A percentile compares a stretch with the other conserved stretches of the same genome.
Evolutionary conservation across 164 flowering plant genomes (phyloP).

Genomic region (Nymphaea colorata): DNA sequence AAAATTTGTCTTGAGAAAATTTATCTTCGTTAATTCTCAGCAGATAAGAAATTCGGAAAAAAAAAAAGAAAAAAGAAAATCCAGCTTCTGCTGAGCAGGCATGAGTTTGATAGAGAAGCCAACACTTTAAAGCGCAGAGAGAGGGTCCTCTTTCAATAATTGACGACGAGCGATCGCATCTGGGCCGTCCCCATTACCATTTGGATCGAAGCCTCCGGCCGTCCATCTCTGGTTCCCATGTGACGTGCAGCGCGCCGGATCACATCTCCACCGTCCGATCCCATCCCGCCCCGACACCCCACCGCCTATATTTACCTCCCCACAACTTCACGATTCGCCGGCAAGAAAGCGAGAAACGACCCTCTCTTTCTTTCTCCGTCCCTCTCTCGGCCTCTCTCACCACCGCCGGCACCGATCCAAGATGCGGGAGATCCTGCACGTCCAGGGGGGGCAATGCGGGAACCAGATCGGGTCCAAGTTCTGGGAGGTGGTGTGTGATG

Average conservation of each 20-base stretch:
- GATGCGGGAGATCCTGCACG: slow-evolving; percentile 20
- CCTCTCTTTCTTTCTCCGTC: neutral
- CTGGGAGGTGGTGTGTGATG: slow-evolving; percentile 18
- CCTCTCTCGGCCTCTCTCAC: neutral
- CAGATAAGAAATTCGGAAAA: too few species aligned
- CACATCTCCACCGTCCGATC: slow-evolving; percentile 4
- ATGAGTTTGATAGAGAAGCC: too few species aligned
- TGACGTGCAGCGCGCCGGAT: neutral
- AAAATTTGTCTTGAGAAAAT: too few species aligned
- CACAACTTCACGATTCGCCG: too few species aligned
- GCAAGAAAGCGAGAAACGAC: neutral
- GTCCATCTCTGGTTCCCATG: neutral
- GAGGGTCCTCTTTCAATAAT: too few species aligned
- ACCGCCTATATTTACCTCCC: neutral
- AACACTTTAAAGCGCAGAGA: too few species aligned
- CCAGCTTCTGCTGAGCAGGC: too few species aligned
- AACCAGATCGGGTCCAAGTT: slow-evolving; percentile 19
- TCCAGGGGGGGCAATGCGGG: slow-evolving; percentile 21
- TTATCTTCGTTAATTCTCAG: too few species aligned
- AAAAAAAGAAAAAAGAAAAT: too few species aligned
- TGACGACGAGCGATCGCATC: neutral
- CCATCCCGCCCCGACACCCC: neutral
- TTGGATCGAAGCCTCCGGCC: neutral
- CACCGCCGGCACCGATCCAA: neutral
- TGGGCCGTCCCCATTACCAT: neutral